Evolutionary conservation across 2,329 filamentous ascomycete genomes (phyloP).

Genomic region (Colletotrichum graminicola): DNA sequence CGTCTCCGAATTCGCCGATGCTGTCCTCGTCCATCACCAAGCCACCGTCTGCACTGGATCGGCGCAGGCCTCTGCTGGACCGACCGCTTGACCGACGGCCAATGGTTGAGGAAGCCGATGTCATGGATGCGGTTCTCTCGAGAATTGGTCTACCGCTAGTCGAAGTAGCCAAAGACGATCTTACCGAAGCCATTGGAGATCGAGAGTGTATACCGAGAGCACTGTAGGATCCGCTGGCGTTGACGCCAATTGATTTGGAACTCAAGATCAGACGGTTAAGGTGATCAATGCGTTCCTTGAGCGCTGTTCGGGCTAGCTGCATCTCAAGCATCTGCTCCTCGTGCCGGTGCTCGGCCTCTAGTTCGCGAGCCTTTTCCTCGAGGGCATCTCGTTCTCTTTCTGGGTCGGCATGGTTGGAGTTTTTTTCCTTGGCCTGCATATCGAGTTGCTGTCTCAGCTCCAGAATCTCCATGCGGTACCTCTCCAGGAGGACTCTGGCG

Average conservation of each 20-base stretch:
- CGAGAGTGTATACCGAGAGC: slow-evolving; percentile 67
- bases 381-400: slow-evolving; percentile 74
- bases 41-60: slow-evolving; percentile 57
- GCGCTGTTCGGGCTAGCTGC: slow-evolving; percentile 92
- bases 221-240: slow-evolving; percentile 79
- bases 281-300: slow-evolving; percentile 98
- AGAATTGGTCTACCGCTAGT: slow-evolving; percentile 63
- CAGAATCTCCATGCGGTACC: slow-evolving; percentile 93
- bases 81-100: slow-evolving; percentile 65
- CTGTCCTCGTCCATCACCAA: slow-evolving; percentile 75
- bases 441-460: slow-evolving; percentile 86
- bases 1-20: slow-evolving; percentile 86
- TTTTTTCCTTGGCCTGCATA: slow-evolving; percentile 78
- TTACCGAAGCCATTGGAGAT: slow-evolving; percentile 67
- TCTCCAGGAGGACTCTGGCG: slow-evolving; percentile 87
- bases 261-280: slow-evolving; percentile 94
- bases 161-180: slow-evolving; percentile 79
- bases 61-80: slow-evolving; percentile 59
- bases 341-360: slow-evolving; percentile 86
- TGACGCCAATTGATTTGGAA: slow-evolving; percentile 96
- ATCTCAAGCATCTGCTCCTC: slow-evolving; percentile 99
- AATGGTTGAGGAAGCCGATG: slow-evolving; percentile 72
- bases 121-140: slow-evolving; percentile 75
- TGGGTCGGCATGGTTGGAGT: slow-evolving; percentile 72
- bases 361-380: slow-evolving; percentile 79